Evolutionary conservation across 164 flowering plant genomes (phyloP).

Genomic region (Vitis vinifera): DNA sequence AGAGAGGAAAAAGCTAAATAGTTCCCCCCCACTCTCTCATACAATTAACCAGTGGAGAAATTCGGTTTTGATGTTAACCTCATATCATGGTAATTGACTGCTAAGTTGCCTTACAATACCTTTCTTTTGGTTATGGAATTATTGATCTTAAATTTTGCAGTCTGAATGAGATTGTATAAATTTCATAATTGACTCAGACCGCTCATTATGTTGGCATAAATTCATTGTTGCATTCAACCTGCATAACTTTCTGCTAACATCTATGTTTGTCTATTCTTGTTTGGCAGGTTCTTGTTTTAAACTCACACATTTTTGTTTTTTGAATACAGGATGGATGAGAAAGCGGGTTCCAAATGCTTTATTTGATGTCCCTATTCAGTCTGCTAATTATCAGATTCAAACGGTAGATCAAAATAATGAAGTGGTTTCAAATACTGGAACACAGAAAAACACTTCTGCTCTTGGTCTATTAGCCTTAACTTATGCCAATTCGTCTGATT

Average conservation of each 20-base stretch:
- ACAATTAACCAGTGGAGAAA: no score
- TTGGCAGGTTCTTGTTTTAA: background rate
- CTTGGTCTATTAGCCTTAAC: slow-evolving; percentile 76
- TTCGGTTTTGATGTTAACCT: background rate
- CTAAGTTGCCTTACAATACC: background rate
- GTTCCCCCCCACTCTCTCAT: background rate
- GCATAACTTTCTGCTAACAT: background rate
- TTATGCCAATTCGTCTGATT: slow-evolving; percentile 85
- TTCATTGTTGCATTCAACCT: background rate
- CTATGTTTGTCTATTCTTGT: slow-evolving; percentile 2
- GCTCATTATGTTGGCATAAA: background rate
- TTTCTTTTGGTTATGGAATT: background rate
- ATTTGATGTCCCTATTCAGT: slow-evolving; percentile 51
- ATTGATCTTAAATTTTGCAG: background rate
- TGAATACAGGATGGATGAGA: slow-evolving; percentile 37
- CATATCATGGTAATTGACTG: background rate
- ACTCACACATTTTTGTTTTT: background rate
- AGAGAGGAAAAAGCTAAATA: background rate
- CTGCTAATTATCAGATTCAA: slow-evolving; percentile 34
- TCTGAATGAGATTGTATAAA: no score
- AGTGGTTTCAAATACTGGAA: slow-evolving; percentile 29
- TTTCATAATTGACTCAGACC: background rate
- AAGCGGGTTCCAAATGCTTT: slow-evolving; percentile 34
- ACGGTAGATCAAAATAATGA: slow-evolving; percentile 27
- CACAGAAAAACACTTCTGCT: slow-evolving; percentile 44